phyloP scores from a whole-genome alignment of 2,329 filamentous ascomycete genomes.

The Xylaria sp. region DNA sequence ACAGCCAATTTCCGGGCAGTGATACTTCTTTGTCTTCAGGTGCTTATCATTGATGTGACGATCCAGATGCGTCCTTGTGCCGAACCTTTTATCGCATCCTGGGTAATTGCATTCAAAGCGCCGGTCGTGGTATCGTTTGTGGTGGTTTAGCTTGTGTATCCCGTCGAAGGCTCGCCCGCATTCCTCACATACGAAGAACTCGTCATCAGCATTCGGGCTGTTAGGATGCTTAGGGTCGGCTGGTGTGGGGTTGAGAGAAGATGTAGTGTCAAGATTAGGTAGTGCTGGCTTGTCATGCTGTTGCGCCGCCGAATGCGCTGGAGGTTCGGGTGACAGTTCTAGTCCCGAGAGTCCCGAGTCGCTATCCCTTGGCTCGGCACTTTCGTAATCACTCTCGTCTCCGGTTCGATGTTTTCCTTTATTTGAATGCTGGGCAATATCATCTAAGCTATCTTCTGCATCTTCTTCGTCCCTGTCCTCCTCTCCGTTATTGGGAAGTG shows the following conservation, averaged over 20 bases:
- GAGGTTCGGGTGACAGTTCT: not conserved
- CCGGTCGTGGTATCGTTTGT: too few relatives aligned
- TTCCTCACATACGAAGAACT: slow-evolving; percentile 22
- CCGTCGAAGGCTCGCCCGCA: too few relatives aligned
- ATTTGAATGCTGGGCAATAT: not conserved
- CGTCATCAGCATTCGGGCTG: too few relatives aligned
- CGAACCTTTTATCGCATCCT: slow-evolving; percentile 65
- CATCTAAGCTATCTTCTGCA: too few relatives aligned
- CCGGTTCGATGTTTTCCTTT: not conserved
- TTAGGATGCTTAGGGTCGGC: too few relatives aligned
- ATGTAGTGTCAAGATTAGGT: not conserved
- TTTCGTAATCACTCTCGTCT: not conserved
- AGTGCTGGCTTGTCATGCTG: too few relatives aligned
- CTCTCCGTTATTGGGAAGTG: slow-evolving; percentile 10
- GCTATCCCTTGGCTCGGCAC: not conserved
- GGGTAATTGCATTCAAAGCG: slow-evolving; percentile 54
- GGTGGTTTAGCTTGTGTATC: too few relatives aligned
- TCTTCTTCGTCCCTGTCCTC: not conserved
- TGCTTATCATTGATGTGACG: slow-evolving; percentile 71
- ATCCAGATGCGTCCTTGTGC: slow-evolving; percentile 70
- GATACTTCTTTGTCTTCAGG: slow-evolving; percentile 67
- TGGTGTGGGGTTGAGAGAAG: too few relatives aligned
- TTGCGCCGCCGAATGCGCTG: too few relatives aligned
- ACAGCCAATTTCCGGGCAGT: slow-evolving; percentile 64
- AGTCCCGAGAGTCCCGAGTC: too few relatives aligned